phyloP scores from a whole-genome alignment of 352 stramenopile species.

The Phytophthora hibernalis region DNA sequence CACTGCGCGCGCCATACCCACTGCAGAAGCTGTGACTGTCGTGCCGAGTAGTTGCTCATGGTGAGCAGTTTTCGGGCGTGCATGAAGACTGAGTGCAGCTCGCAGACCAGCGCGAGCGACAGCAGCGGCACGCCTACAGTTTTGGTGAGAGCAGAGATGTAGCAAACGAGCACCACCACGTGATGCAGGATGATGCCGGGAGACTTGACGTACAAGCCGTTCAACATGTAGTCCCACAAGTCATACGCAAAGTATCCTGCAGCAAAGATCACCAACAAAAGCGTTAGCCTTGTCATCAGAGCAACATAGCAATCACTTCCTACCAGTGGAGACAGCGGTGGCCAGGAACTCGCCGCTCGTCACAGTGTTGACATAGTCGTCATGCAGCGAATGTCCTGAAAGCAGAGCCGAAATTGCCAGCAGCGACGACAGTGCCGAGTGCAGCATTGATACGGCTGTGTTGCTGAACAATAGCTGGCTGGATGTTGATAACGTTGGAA shows the following conservation, averaged over 20 bases:
- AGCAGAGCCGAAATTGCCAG: slow-evolving; percentile 59
- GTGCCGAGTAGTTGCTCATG: slow-evolving; percentile 62
- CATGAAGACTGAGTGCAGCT: slow-evolving; percentile 85
- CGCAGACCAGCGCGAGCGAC: slow-evolving; percentile 73
- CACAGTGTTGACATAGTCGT: slow-evolving; percentile 49
- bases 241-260: slow-evolving; percentile 84
- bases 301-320: neutral
- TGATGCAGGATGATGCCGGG: slow-evolving; percentile 77
- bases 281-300: neutral
- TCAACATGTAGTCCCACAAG: slow-evolving; percentile 79
- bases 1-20: slow-evolving; percentile 70
- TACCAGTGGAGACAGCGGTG: slow-evolving; percentile 73
- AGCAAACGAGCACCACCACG: slow-evolving; percentile 83
- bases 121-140: slow-evolving; percentile 76
- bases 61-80: slow-evolving; percentile 76
- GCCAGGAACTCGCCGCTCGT: slow-evolving; percentile 54
- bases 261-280: slow-evolving; percentile 14
- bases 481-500: slow-evolving; percentile 48
- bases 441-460: slow-evolving; percentile 76
- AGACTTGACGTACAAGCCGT: slow-evolving; percentile 76
- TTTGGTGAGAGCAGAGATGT: slow-evolving; percentile 79
- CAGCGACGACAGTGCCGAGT: slow-evolving; percentile 67
- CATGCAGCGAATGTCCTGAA: slow-evolving; percentile 58
- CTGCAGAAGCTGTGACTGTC: slow-evolving; percentile 36
- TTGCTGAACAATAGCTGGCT: slow-evolving; percentile 73